Evolutionary conservation across 768 basidiomycete genomes (phyloP), one percentile per base, ranked within the genome.

Genomic region (Boletus vermiculosoides): DNA sequence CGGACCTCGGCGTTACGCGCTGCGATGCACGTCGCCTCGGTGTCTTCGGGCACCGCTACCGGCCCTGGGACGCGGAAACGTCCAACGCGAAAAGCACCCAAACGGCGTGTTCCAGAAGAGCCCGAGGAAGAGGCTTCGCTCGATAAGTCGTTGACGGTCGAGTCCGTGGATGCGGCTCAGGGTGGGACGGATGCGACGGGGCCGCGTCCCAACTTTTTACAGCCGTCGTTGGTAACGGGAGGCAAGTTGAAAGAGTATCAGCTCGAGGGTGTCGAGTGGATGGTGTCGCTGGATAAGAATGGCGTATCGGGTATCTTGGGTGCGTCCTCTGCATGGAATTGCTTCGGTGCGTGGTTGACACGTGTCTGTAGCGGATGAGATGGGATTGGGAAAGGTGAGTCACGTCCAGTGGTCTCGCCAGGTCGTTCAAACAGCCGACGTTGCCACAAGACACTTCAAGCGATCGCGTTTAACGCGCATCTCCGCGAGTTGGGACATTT

Each of bases 261-360:
- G 69, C 81, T 98, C 2, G 91, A 94, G 50, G 96, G 96, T 0
- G 82, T 97, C 16, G 90, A 95, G 59, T 98, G 96, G 96, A 90
- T 97, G 90, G 87, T 90, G 1, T 86, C 86, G 12, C 73, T 97
- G 16, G 87, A 92, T 69, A 83, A 90, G 71, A 94, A 93, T 63
- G 90, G 90, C 0, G 87, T 92, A 22, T 86, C 85, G 0, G 90
- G 90, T 0, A 92, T 92, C 56, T 63, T 92, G 40, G 88, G 87
- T 88, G 57, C 36, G 81, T 68, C 15, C 34, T 23, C 28, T 30
- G 28, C 15, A n/a, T 22, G 33, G 61, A 11, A 34, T 73, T 2
- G 3, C 18, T 50, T 12, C 1, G 1, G 12, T 41, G 64, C 64
- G 40, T 68, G 2, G 16, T 40, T 49, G 22, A 58, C 20, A 13